Conservation (phyloP, 495 filamentous ascomycete species). For the Neohortaea acidophila region DNA sequence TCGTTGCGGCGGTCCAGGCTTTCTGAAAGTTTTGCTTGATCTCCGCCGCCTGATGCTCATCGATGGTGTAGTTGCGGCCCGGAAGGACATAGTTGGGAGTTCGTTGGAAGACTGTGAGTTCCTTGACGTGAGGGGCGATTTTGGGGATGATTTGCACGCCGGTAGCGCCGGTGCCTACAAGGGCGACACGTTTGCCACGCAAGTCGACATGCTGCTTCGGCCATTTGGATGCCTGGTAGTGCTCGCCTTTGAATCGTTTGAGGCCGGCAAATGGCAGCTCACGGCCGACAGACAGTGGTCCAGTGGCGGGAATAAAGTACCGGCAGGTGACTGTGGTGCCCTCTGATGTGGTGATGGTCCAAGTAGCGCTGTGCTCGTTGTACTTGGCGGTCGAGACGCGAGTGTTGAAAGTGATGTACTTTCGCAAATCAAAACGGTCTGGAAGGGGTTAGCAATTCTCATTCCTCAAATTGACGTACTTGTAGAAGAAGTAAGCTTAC, state of each 20-base stretch:
- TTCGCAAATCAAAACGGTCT: slow-evolving; percentile 40
- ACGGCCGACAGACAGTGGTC: slow-evolving; percentile 43
- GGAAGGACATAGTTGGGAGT: slow-evolving; percentile 36
- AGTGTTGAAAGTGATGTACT: slow-evolving; percentile 38
- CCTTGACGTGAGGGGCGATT: slow-evolving; percentile 34
- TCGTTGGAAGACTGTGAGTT: slow-evolving; percentile 40
- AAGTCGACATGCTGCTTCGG: slow-evolving; percentile 36
- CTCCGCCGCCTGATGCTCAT: slow-evolving; percentile 28
- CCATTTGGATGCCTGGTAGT: slow-evolving; percentile 33
- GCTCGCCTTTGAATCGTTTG: slow-evolving; percentile 35
- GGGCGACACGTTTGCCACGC: slow-evolving; percentile 34
- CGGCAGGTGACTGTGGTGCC: slow-evolving; percentile 33
- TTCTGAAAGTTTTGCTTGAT: neutral
- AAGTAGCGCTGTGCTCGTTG: slow-evolving; percentile 39
- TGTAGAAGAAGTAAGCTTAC: too few species aligned
- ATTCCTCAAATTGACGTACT: too few species aligned
- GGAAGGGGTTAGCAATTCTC: too few species aligned
- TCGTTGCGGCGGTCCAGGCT: slow-evolving; percentile 31
- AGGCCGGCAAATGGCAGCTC: slow-evolving; percentile 44
- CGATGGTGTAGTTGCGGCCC: slow-evolving; percentile 34
- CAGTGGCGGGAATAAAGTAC: slow-evolving; percentile 47
- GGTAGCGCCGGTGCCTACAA: slow-evolving; percentile 41
- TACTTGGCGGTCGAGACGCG: slow-evolving; percentile 35
- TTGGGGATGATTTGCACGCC: slow-evolving; percentile 37
- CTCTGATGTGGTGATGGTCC: slow-evolving; percentile 32